A percentile compares a stretch with the other conserved stretches of the same genome.
phyloP scores from a whole-genome alignment of 1,139 yeast genomes.

The Debaryomyces singareniensis region DNA sequence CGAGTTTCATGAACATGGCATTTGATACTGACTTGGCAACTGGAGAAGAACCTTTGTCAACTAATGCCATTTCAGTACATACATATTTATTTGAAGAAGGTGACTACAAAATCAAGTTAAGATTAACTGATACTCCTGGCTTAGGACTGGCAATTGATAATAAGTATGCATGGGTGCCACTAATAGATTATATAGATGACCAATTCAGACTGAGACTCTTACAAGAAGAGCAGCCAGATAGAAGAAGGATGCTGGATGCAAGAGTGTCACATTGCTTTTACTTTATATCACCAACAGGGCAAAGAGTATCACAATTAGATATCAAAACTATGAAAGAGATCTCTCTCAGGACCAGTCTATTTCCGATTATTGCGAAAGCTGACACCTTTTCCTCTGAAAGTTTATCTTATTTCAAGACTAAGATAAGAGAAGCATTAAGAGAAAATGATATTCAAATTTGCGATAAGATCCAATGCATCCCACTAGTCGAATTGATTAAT shows the following conservation, averaged over 20 bases:
- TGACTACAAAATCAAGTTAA: constrained; percentile 44
- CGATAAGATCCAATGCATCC: constrained; percentile 42
- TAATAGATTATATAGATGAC: constrained; percentile 52
- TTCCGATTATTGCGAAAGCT: constrained; percentile 73
- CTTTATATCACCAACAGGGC: constrained; percentile 54
- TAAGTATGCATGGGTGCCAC: constrained; percentile 51
- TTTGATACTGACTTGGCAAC: constrained; percentile 18
- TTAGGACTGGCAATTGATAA: constrained; percentile 34
- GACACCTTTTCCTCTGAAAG: constrained; percentile 54
- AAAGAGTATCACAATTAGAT: constrained; percentile 54
- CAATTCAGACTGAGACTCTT: constrained; percentile 53
- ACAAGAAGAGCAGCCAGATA: constrained; percentile 68
- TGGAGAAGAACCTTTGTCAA: constrained; percentile 6
- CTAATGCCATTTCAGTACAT: constrained; percentile 29
- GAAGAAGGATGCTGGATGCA: constrained; percentile 43
- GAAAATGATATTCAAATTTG: constrained; percentile 52
- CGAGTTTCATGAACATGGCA: constrained; percentile 65
- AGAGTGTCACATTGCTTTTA: constrained; percentile 76
- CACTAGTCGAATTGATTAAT: constrained; percentile 22
- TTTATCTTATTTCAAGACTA: constrained; percentile 33
- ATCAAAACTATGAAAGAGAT: constrained; percentile 64
- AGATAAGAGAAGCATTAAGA: constrained; percentile 37
- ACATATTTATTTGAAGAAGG: constrained; percentile 44
- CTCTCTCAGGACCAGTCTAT: constrained; percentile 57
- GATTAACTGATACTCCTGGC: constrained; percentile 34